These are phyloP conservation scores for Aspergillus ostianus DNA, from an alignment of 495 filamentous ascomycete species.

Conservation along the genomic window DNA sequence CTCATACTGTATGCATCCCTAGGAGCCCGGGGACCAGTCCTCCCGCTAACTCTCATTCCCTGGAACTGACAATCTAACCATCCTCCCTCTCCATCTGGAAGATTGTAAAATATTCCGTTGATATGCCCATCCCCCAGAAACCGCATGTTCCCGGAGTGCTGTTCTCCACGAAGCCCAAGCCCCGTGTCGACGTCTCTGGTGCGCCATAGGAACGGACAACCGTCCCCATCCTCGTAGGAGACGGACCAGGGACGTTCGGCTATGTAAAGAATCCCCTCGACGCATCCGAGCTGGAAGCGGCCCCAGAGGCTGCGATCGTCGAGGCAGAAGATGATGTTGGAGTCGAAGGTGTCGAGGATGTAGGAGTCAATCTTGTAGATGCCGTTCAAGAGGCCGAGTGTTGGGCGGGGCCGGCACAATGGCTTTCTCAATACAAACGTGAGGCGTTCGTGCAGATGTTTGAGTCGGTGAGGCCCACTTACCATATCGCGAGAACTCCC, in stretches of 20 bases:
- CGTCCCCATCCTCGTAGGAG: neutral
- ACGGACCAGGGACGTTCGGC: conserved; percentile 5
- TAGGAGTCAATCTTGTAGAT: conserved; percentile 12
- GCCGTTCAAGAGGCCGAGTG: conserved; percentile 6
- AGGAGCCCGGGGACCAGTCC: no score
- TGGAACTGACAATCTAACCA: conserved; percentile 12
- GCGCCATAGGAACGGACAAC: conserved; percentile 10
- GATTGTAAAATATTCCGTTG: conserved; percentile 9
- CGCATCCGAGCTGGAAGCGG: conserved; percentile 11
- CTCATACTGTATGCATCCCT: no score
- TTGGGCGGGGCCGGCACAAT: neutral
- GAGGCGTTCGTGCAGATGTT: neutral
- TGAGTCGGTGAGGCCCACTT: no score
- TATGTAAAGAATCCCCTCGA: conserved; percentile 15
- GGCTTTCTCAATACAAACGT: neutral
- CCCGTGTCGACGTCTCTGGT: neutral
- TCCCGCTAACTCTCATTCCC: neutral
- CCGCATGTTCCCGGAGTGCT: conserved; percentile 9
- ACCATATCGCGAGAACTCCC: no score
- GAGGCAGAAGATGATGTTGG: conserved; percentile 12
- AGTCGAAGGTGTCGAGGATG: conserved; percentile 5
- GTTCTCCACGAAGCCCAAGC: neutral
- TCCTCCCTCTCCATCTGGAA: neutral
- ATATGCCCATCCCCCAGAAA: conserved; percentile 12
- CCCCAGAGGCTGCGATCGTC: conserved; percentile 9